Percentiles rank a stretch among this genome's conserved stretches.
Conservation (phyloP, 179 eudicot genomes). For the Spergularia azorica region DNA sequence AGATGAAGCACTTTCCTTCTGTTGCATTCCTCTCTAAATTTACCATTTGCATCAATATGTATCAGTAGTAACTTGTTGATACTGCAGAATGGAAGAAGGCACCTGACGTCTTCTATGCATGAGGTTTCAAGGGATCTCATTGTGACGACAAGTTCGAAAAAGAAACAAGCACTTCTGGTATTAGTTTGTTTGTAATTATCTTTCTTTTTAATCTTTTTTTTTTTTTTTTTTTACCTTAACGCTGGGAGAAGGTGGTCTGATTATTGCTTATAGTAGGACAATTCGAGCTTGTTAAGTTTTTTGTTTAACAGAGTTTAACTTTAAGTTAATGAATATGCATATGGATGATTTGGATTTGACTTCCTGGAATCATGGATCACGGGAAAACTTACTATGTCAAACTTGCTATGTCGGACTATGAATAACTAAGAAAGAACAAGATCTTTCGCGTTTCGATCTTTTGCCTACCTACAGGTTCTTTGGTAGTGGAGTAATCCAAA, state of each 20-base stretch:
- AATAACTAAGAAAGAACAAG: no score
- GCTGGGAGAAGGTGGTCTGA: not conserved
- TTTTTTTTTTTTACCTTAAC: not conserved
- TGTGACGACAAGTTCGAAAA: constrained; percentile 75
- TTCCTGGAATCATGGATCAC: not conserved
- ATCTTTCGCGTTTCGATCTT: no score
- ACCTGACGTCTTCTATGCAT: constrained; percentile 81
- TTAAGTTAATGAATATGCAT: not conserved
- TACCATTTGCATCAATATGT: not conserved
- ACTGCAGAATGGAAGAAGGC: constrained; percentile 91
- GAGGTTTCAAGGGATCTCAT: constrained; percentile 99
- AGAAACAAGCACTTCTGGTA: constrained; percentile 93
- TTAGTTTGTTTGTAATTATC: not conserved
- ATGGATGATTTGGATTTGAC: not conserved
- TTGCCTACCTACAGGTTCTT: no score
- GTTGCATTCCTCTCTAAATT: not conserved
- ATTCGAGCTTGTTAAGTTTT: not conserved
- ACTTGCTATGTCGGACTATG: no score
- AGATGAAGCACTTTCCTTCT: not conserved
- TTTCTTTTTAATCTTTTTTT: not conserved
- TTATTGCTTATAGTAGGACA: not conserved
- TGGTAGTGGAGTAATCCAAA: no score
- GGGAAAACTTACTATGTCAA: no score
- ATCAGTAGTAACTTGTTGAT: constrained; percentile 11
- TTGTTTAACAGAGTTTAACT: not conserved